These are phyloP conservation scores for Brettanomyces naardenensis DNA, from an alignment of 805 yeast genomes.

Conservation along the genomic window DNA sequence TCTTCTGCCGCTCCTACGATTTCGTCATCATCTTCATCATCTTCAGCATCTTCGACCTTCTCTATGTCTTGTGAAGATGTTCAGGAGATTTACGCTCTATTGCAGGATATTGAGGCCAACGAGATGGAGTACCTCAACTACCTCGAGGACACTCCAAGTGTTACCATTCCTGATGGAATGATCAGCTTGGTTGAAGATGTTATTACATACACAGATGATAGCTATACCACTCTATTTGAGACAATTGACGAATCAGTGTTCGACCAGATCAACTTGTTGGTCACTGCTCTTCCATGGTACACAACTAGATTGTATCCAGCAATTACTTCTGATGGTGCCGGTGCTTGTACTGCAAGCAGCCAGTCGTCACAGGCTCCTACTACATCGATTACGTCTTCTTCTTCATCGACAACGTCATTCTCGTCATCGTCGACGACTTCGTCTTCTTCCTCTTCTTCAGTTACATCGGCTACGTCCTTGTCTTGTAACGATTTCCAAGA, in stretches of 20 bases:
- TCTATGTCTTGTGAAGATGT: background rate
- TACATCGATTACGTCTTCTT: background rate
- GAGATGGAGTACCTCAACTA: constrained; percentile 9
- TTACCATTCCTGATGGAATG: background rate
- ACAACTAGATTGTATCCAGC: constrained; percentile 19
- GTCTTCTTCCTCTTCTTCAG: background rate
- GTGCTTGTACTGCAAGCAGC: constrained; percentile 2
- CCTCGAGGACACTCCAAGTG: constrained; percentile 2
- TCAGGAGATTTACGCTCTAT: background rate
- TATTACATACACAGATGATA: constrained; percentile 33
- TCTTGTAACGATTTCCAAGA: too few species aligned
- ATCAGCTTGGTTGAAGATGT: constrained; percentile 11
- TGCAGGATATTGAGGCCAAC: constrained; percentile 8
- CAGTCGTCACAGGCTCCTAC: background rate
- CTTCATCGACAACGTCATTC: background rate
- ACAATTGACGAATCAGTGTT: constrained; percentile 4
- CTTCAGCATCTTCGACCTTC: background rate
- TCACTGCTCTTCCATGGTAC: constrained; percentile 28
- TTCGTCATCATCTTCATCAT: background rate
- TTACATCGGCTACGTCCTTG: background rate
- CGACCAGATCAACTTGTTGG: constrained; percentile 17
- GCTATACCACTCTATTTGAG: constrained; percentile 33
- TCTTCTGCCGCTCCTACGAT: background rate
- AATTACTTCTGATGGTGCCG: constrained; percentile 8
- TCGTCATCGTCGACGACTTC: background rate